A percentile compares a stretch with the other conserved stretches of the same genome.
phyloP scores from a whole-genome alignment of 2,329 filamentous ascomycete species.

The Leptographium wingfieldii region DNA sequence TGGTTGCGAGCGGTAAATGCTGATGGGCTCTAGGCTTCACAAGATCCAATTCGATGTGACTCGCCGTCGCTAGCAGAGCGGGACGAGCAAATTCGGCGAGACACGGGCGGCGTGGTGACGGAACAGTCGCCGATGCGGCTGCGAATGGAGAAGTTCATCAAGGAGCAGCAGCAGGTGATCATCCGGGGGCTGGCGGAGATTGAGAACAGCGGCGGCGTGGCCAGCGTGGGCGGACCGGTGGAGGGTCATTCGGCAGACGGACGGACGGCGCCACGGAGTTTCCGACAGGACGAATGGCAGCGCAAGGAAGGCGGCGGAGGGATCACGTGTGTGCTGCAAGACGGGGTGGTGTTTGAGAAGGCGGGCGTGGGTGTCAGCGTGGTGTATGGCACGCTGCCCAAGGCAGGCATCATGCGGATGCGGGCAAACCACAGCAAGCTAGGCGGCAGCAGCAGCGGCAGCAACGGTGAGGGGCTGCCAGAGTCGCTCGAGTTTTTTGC shows the following conservation, averaged over 20 bases:
- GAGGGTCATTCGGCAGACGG: conserved; percentile 42
- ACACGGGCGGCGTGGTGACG: conserved; percentile 51
- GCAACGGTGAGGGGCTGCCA: conserved; percentile 43
- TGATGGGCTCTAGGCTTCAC: conserved; percentile 22
- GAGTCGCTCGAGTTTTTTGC: conserved; percentile 91
- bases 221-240: conserved; percentile 2
- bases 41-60: conserved; percentile 39
- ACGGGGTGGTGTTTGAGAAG: conserved; percentile 96
- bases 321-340: conserved; percentile 87
- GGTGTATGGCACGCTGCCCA: conserved; percentile 83
- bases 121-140: conserved; percentile 86
- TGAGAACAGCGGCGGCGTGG: conserved; percentile 11
- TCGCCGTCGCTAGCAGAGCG: conserved; percentile 67
- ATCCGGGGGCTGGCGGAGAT: conserved; percentile 70
- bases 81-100: conserved; percentile 69
- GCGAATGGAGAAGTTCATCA: conserved; percentile 94
- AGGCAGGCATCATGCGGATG: conserved; percentile 85
- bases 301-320: conserved; percentile 83
- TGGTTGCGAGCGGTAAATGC: no score
- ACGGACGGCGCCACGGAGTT: conserved; percentile 36
- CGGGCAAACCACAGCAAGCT: conserved; percentile 88
- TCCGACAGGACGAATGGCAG: conserved; percentile 76
- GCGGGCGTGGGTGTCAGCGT: conserved; percentile 90
- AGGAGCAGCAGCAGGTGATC: conserved; percentile 81
- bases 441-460: conserved; percentile 25